Percentiles rank a stretch among this genome's conserved stretches.
These are phyloP conservation scores for Phytopythium cucurbitacearum DNA, from an alignment of 352 stramenopile genomes.

Conservation along the genomic window DNA sequence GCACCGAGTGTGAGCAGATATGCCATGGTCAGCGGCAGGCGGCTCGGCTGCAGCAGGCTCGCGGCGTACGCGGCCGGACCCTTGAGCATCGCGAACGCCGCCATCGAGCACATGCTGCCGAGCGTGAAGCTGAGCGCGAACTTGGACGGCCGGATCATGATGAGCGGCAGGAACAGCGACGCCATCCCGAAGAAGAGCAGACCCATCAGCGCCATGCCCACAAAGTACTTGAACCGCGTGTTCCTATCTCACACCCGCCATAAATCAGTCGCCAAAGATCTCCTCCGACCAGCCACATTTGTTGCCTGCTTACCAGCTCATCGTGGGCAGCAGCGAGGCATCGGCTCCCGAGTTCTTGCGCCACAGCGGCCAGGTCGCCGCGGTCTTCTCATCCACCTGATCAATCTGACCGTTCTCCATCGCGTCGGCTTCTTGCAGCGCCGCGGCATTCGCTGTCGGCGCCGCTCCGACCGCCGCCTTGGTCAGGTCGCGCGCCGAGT, in stretches of 20 bases:
- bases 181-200: slow-evolving; percentile 84
- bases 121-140: slow-evolving; percentile 82
- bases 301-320: slow-evolving; percentile 46
- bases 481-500: slow-evolving; percentile 52
- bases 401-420: slow-evolving; percentile 44
- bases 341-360: slow-evolving; percentile 30
- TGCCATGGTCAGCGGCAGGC: slow-evolving; percentile 53
- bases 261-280: background rate
- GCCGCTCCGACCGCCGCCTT: slow-evolving; percentile 21
- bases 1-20: slow-evolving; percentile 74
- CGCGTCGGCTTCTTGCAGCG: slow-evolving; percentile 22
- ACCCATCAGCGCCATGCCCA: slow-evolving; percentile 58
- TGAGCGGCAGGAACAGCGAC: slow-evolving; percentile 70
- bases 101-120: slow-evolving; percentile 73
- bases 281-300: too few species aligned
- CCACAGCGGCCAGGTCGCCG: slow-evolving; percentile 34
- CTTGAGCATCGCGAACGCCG: slow-evolving; percentile 74
- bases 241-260: slow-evolving; percentile 32
- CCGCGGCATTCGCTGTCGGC: slow-evolving; percentile 6
- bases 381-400: slow-evolving; percentile 17
- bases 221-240: slow-evolving; percentile 80
- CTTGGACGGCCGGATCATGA: slow-evolving; percentile 78
- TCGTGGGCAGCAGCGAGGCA: slow-evolving; percentile 31
- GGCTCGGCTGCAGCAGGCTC: slow-evolving; percentile 57
- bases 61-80: slow-evolving; percentile 50